These are phyloP conservation scores for Beverwykella pulmonaria DNA, from an alignment of 495 filamentous ascomycete species.

Conservation along the genomic window DNA sequence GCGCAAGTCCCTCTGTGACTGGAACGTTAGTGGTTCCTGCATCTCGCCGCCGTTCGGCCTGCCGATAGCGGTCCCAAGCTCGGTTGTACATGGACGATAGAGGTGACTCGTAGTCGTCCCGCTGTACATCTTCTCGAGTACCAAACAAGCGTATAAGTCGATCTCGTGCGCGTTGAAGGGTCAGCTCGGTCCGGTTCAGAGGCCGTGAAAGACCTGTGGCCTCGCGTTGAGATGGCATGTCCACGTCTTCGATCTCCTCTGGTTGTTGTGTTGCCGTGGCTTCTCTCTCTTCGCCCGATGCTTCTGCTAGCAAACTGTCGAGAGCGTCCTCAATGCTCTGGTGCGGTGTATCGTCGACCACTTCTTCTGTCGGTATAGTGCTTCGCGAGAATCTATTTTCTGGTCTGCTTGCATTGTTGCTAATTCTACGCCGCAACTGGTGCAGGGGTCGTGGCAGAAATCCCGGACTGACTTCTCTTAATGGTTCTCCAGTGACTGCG, in stretches of 20 bases:
- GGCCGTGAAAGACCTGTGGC: constrained; percentile 5
- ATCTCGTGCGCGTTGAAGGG: constrained; percentile 30
- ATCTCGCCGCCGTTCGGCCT: constrained; percentile 42
- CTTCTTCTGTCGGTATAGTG: constrained; percentile 16
- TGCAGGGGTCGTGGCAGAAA: constrained; percentile 47
- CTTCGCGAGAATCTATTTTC: constrained; percentile 21
- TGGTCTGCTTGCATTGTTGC: constrained; percentile 19
- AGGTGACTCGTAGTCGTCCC: constrained; percentile 49
- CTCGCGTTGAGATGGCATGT: constrained; percentile 1
- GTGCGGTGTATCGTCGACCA: constrained; percentile 8
- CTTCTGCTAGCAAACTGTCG: constrained; percentile 42
- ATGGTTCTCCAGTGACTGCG: constrained; percentile 47
- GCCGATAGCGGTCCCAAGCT: constrained; percentile 42
- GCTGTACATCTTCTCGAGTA: constrained; percentile 47
- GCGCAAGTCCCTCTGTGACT: background rate
- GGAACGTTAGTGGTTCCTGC: background rate
- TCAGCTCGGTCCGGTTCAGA: background rate
- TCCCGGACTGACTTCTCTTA: constrained; percentile 49
- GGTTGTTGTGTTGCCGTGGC: background rate
- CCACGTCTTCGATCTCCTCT: background rate
- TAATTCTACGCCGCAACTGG: constrained; percentile 39
- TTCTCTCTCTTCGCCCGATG: constrained; percentile 28
- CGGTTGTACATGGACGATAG: constrained; percentile 47
- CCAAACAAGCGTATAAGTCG: constrained; percentile 46
- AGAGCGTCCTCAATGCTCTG: constrained; percentile 43